Conservation (phyloP, 2,329 filamentous ascomycete species). For the Nemania sp. region DNA sequence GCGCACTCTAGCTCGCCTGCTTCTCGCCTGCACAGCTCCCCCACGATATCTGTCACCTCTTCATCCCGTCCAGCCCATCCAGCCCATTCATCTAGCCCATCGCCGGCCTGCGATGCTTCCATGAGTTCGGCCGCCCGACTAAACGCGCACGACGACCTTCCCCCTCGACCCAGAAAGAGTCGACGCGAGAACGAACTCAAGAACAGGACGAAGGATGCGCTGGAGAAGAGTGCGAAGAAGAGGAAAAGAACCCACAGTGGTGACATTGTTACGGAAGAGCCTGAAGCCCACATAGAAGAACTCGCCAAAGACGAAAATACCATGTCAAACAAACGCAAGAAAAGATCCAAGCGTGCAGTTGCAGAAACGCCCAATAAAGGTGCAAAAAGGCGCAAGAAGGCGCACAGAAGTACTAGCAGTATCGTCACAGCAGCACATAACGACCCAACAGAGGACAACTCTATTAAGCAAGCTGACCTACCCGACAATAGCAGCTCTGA, state of each 20-base stretch:
- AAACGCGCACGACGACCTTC: background rate
- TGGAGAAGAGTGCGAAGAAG: constrained; percentile 4
- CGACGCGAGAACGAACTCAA: constrained; percentile 39
- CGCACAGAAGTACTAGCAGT: background rate
- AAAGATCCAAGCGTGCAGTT: constrained; percentile 9
- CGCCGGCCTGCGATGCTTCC: background rate
- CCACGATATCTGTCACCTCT: constrained; percentile 13
- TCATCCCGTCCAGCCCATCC: too few species aligned
- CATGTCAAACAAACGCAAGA: constrained; percentile 22
- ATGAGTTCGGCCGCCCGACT: background rate
- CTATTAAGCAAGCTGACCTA: background rate
- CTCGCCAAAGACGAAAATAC: background rate
- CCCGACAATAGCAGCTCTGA: constrained; percentile 8
- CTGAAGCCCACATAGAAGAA: background rate
- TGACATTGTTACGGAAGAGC: too few species aligned
- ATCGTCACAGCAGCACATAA: background rate
- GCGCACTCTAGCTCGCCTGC: background rate
- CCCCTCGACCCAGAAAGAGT: constrained; percentile 29
- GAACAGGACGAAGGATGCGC: constrained; percentile 23
- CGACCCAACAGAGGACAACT: background rate
- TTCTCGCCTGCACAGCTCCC: constrained; percentile 5
- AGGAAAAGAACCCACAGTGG: too few species aligned
- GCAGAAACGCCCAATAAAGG: constrained; percentile 10
- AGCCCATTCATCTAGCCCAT: background rate
- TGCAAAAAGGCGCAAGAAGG: constrained; percentile 30